Evolutionary conservation across 1,139 yeast species (phyloP), one percentile per base, ranked within the genome.

Genomic region (Protomyces inundatus): DNA sequence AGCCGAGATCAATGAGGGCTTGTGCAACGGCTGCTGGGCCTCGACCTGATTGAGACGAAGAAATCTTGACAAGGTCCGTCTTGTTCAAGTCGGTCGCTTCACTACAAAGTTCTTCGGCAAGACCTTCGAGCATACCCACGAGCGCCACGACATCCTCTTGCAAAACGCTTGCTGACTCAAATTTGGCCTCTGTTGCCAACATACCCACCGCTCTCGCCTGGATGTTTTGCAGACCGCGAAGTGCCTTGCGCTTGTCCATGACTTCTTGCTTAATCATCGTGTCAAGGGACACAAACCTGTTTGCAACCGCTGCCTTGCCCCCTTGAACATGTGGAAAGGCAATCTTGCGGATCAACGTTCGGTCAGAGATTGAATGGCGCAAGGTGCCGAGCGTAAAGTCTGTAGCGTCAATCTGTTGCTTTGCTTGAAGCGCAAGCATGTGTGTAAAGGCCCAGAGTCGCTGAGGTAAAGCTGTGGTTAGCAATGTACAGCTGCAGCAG

Each of bases 131-230:
- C 39, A 55, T 42, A 16, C 57, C 59, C 34, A 61, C 39, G 4
- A 51, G 33, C 64, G 36, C 48, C 48, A 52, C 12, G 23, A 39
- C 54, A 66, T 36, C 40, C 64, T 56, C 39, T 54, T 40, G 40
- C 52, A 66, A 61, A 66, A 57, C 12, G 45, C 33, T 34, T 53
- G 64, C 32, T 66, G 64, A 10, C 58, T 62, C 30, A 58, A 57
- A 53, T 51, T 64, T 45, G 66, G 66, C 10, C 60, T 59, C 36
- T 46, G 60, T 35, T 64, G 69, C 70, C 6, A 69, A 58, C 16
- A 67, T 53, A n/a, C 71, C 71, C n/a, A 69, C 57, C 4, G 69
- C 66, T 3, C 69, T 59, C 5, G 71, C 66, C 40, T 69, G 71
- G 7, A 66, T 42, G 23, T 67, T 66, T 7, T 69, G 66, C 6